These are phyloP conservation scores for Penicillium malachiteum DNA, from an alignment of 495 filamentous ascomycete species.

Conservation along the genomic window DNA sequence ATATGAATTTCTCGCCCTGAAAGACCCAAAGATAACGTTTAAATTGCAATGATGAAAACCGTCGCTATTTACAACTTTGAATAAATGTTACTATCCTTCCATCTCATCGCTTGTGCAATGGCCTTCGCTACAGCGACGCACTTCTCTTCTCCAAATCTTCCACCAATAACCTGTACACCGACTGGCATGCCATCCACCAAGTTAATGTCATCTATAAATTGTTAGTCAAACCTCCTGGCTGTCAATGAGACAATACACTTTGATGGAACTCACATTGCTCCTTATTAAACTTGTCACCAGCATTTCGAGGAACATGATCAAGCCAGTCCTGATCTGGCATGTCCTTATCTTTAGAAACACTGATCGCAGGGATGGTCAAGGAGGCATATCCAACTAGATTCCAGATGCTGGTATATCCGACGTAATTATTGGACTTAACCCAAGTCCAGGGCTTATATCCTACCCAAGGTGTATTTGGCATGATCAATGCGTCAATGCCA, in stretches of 20 bases:
- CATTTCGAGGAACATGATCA: constrained; percentile 36
- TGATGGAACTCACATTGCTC: constrained; percentile 37
- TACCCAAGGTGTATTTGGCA: constrained; percentile 56
- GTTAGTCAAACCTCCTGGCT: neutral
- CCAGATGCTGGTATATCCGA: constrained; percentile 66
- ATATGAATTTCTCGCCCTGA: no score
- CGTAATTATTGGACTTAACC: constrained; percentile 55
- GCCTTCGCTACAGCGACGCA: constrained; percentile 46
- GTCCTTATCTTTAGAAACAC: constrained; percentile 30
- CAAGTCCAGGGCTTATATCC: constrained; percentile 47
- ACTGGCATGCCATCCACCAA: constrained; percentile 53
- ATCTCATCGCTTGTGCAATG: constrained; percentile 24
- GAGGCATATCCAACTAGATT: constrained; percentile 67
- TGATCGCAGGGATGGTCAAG: constrained; percentile 52
- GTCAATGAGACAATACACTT: neutral
- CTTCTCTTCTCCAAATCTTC: constrained; percentile 49
- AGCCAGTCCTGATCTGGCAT: constrained; percentile 30
- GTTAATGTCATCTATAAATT: constrained; percentile 38
- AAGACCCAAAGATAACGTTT: no score
- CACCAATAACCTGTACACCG: constrained; percentile 53
- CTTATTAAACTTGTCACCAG: constrained; percentile 46
- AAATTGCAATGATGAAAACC: no score
- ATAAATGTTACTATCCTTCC: neutral
- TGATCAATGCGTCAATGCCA: constrained; percentile 66
- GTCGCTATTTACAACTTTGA: no score